Evolutionary conservation across 768 basidiomycete genomes (phyloP).

Genomic region (Roridomyces roridus): DNA sequence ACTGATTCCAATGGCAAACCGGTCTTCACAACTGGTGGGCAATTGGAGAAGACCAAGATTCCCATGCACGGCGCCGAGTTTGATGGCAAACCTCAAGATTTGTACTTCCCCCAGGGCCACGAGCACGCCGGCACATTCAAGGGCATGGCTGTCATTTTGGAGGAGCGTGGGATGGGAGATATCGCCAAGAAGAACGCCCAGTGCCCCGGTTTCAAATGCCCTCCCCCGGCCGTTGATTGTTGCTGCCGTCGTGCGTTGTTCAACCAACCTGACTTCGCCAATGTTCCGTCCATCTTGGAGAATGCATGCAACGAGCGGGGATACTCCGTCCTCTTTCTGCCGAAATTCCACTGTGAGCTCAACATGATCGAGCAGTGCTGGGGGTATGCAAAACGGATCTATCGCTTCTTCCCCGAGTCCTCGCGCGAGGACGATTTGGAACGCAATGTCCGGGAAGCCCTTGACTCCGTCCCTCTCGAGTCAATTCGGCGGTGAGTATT

Average conservation of each 20-base stretch:
- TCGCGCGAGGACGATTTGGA: constrained; percentile 29
- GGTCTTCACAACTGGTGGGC: not conserved
- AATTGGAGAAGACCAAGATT: not conserved
- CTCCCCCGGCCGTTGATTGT: constrained; percentile 31
- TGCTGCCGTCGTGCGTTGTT: not conserved
- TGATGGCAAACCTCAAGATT: constrained; percentile 24
- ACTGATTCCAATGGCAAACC: not conserved
- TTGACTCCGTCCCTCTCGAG: constrained; percentile 28
- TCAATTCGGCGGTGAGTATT: constrained; percentile 3
- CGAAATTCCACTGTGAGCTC: constrained; percentile 9
- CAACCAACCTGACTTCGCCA: constrained; percentile 35
- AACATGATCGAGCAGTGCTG: constrained; percentile 13
- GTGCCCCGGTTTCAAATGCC: constrained; percentile 25
- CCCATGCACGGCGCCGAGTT: constrained; percentile 21
- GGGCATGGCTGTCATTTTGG: constrained; percentile 23
- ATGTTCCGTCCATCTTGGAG: constrained; percentile 32
- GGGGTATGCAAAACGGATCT: constrained; percentile 5
- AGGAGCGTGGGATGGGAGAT: constrained; percentile 19
- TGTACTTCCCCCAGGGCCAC: constrained; percentile 26
- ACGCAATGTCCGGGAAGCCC: constrained; percentile 26
- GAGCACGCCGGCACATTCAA: constrained; percentile 20
- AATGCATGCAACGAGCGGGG: constrained; percentile 26
- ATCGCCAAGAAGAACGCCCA: not conserved
- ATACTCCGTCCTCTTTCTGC: constrained; percentile 13
- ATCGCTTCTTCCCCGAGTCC: constrained; percentile 1